Evolutionary conservation across 2,329 filamentous ascomycete genomes (phyloP), one percentile per base, ranked within the genome.

Genomic region (Fusarium mexicanum): DNA sequence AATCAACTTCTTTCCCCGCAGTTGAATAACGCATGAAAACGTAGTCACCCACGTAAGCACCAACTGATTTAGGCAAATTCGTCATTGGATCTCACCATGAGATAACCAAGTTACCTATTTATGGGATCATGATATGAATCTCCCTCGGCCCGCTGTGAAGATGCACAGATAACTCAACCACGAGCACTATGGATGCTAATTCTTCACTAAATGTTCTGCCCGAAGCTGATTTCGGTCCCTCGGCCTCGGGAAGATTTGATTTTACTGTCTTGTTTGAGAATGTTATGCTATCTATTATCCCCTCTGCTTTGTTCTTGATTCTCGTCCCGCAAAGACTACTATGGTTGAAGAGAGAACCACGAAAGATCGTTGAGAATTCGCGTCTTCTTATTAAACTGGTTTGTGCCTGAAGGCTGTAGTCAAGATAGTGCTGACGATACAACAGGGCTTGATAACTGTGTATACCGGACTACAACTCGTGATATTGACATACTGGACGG

Each of bases 181-280:
- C 40, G 24, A n/a, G 14, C n/a, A 9, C 38, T 12, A 62, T 62
- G 60, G 40, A 35, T 38, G 24, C 31, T 10, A 62, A 62, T 31
- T 26, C 50, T 37, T 67, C 64, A 12, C 22, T 51, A 2, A 46
- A 60, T 14, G 13, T 57, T 8, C 16, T 60, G 18, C 51, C 47
- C 11, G 64, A 67, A 43, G 48, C 40, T 29, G 51, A 33, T 29
- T 67, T 67, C 33, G 64, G 64, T 17, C 64, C 64, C 3, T 57
- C 61, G 5, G 61, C 64, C 46, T 60, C 61, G 4, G 63, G 46
- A 12, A 59, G 64, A 41, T 71, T 71, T 53, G 68, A 71, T 29
- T 71, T 69, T 43, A 69, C 65, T 6, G 43, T 69, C 20, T 26
- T 51, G 17, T 69, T 71, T 17, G 65, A 71, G 26, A 65, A 65